phyloP scores from a whole-genome alignment of 1,284 basidiomycete genomes.

The Crucibulum cyathiforme region DNA sequence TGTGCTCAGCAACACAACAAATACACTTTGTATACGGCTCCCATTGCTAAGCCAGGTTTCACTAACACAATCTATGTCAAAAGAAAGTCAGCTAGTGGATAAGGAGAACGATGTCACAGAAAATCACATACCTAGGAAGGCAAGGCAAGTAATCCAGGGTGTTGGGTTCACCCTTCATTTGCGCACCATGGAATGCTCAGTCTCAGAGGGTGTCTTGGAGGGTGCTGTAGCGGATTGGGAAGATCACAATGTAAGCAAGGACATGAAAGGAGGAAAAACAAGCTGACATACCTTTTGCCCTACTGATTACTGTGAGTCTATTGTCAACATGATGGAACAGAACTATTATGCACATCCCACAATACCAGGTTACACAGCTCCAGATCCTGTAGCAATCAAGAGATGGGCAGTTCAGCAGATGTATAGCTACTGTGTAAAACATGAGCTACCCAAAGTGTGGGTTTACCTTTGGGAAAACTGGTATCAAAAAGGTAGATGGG shows the following conservation, averaged over 20 bases:
- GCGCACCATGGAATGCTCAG: no score
- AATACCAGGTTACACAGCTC: slow-evolving; percentile 13
- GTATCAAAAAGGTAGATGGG: slow-evolving; percentile 12
- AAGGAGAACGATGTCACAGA: no score
- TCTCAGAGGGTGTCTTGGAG: no score
- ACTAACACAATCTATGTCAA: no score
- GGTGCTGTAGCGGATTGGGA: no score
- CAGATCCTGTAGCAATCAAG: slow-evolving; percentile 9
- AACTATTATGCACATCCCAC: slow-evolving; percentile 15
- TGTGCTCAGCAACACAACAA: no score
- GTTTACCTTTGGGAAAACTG: slow-evolving; percentile 18
- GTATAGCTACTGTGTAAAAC: slow-evolving; percentile 10
- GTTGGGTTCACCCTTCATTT: no score
- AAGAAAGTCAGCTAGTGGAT: no score
- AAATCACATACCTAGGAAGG: no score
- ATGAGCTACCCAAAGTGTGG: slow-evolving; percentile 15
- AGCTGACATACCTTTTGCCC: slow-evolving; percentile 11
- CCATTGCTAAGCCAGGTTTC: no score
- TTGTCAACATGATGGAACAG: slow-evolving; percentile 18
- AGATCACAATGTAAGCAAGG: neutral
- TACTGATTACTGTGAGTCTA: neutral
- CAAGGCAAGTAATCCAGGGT: no score
- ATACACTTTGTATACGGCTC: no score
- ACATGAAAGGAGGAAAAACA: slow-evolving; percentile 4
- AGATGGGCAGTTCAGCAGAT: slow-evolving; percentile 17